phyloP scores from a whole-genome alignment of 129 eudicot genomes.

The Flaveria trinervia region DNA sequence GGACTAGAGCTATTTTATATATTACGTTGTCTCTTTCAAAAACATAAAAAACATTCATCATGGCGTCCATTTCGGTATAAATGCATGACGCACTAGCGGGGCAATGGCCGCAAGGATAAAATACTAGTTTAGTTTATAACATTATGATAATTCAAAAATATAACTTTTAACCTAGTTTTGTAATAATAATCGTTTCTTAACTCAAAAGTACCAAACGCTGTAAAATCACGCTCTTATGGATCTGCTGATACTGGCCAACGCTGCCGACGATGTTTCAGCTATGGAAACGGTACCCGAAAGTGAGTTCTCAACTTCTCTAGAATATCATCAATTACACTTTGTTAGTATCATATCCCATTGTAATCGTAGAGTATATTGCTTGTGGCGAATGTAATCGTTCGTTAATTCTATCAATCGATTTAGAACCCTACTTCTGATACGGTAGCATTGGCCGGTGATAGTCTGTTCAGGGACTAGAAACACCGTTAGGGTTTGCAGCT shows the following conservation, averaged over 20 bases:
- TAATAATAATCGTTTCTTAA: too few relatives aligned
- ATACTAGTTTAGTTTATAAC: too few relatives aligned
- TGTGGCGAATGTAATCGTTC: too few relatives aligned
- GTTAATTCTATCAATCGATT: background rate
- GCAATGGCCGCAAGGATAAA: too few relatives aligned
- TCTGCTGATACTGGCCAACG: conserved; percentile 27
- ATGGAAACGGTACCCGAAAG: conserved; percentile 35
- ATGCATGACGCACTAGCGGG: too few relatives aligned
- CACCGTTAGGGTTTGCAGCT: conserved; percentile 21
- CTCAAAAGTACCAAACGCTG: background rate
- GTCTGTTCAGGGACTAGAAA: conserved; percentile 9
- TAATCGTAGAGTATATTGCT: too few relatives aligned
- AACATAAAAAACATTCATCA: too few relatives aligned
- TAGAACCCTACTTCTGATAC: conserved; percentile 20
- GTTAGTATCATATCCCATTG: conserved; percentile 3
- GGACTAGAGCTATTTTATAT: too few relatives aligned
- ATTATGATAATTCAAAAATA: too few relatives aligned
- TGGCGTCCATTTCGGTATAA: too few relatives aligned
- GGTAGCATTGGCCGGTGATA: background rate
- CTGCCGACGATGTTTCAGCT: conserved; percentile 32
- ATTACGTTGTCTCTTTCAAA: too few relatives aligned
- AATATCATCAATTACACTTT: background rate
- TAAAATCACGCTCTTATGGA: conserved; percentile 27
- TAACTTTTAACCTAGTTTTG: too few relatives aligned
- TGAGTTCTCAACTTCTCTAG: background rate